Base-by-base conservation (phyloP, 2,329 filamentous ascomycete genomes). In the Aspergillus calidoustus region DNA sequence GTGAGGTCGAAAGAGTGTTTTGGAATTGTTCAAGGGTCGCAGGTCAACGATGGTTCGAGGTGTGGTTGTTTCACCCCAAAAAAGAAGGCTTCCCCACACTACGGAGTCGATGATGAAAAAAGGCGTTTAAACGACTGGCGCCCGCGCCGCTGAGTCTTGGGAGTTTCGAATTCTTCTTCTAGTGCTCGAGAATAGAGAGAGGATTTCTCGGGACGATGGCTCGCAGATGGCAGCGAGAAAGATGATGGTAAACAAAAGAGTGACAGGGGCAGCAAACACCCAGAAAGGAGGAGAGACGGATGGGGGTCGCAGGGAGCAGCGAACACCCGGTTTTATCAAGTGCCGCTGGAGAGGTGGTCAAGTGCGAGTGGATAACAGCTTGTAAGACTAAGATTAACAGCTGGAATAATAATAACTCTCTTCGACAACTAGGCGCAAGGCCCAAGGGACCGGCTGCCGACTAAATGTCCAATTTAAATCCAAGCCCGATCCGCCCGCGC, bases 51-150 rank as follows among this genome's bases (percentile, higher is more conserved):
- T 22, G 28, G 56, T 22, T 50, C 44, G 46, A 53, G 31, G 50
- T 48, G 44, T 48, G 44, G 34, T 25, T 38, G 49, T 58, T 46
- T 56, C 48, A 50, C 31, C 34, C 58, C 48, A 50, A 46, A 57
- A 54, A 30, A 54, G 41, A 52, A 57, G 47, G 41, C 43, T 62
- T 62, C 64, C 62, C 64, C 64, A 66, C 64, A 62, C 56, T 53
- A 57, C 51, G 30, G 23, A 17, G 17, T 31, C 46, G 44, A 61
- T 54, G 59, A 54, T 60, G 61, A 56, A 60, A 54, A 22, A 31
- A 9, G 8, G 22, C 30, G 19, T 31, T 54, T 31, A 51, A 46
- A 50, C 46, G 31, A 34, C 49, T 44, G 59, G 54, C 43, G 54
- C 43, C 41, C n/a, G 48, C 47, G 28, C 53, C 48, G 17, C 25